Evolutionary conservation across 352 stramenopile genomes (phyloP), one percentile per base, ranked within the genome.

Genomic region (Blastocystis sp.): DNA sequence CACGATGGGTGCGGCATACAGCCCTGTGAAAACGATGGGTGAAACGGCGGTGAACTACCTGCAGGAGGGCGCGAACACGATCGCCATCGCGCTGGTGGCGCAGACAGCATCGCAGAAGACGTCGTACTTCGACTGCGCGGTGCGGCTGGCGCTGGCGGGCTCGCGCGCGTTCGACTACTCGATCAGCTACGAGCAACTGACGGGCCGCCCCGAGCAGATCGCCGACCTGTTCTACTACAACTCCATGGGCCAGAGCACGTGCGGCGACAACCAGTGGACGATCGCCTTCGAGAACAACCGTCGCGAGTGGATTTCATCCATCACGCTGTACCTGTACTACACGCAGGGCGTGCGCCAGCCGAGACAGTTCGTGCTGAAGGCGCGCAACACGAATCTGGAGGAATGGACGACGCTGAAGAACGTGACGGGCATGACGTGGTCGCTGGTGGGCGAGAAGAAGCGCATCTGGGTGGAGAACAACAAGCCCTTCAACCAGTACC

Each of bases 361-460:
- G 48, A 57, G 48, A 1, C 64, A 74, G 42, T 74, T 74, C 64
- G 11, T 6, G 14, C 40, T 74, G 34, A 48, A 74, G 24, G 64
- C 34, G 1, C 1, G 64, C 1, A 74, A 74, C 40, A n/a, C 14
- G 1, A 42, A 54, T 3, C 14, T 24, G 1, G 64, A 74, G 64
- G 14, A 0, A 1, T 74, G 64, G 64, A 74, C 64, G 24, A 14
- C 43, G 34, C 64, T 74, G 64, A 74, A 74, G 64, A 54, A 74
- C 21, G 64, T 74, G 17, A 74, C 64, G 6, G 64, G 6, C 54
- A 66, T 84, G 24, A 84, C 74, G 21, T 84, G 52, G 52, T 84
- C 74, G 21, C 34, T 66, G 4, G 7, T 14, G 10, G 52, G 74
- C 60, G 52, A 84, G 9, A 24, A 34, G 17, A 38, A 48, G 21